phyloP scores from a whole-genome alignment of 768 basidiomycete genomes.

The Phylloporus rhodoxanthus region DNA sequence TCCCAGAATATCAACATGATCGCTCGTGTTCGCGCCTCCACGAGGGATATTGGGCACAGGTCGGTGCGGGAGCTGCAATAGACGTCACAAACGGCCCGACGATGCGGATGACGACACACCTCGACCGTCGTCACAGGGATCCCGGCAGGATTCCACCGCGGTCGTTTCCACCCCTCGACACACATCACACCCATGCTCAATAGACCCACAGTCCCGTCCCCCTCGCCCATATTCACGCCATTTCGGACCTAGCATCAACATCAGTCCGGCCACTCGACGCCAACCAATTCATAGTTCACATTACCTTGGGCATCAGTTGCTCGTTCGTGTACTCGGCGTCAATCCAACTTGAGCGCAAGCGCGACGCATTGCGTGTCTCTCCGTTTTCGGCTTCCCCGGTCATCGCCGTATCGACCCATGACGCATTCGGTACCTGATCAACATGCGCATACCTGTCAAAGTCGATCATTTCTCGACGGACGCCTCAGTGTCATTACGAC shows the following conservation, averaged over 20 bases:
- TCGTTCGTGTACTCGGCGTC: constrained; percentile 78
- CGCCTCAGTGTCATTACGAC: constrained; percentile 4
- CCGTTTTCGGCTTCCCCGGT: constrained; percentile 42
- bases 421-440: constrained; percentile 61
- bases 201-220: constrained; percentile 88
- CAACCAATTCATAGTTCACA: background rate
- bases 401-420: constrained; percentile 37
- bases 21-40: constrained; percentile 88
- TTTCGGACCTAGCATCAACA: constrained; percentile 48
- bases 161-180: constrained; percentile 87
- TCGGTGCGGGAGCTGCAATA: constrained; percentile 65
- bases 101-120: constrained; percentile 38
- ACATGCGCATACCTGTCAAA: constrained; percentile 62
- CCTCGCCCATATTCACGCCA: constrained; percentile 90
- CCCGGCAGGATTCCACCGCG: constrained; percentile 87
- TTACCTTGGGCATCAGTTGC: constrained; percentile 48
- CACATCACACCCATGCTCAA: constrained; percentile 94
- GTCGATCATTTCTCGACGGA: background rate
- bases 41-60: constrained; percentile 70
- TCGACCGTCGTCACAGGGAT: constrained; percentile 84
- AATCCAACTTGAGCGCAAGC: constrained; percentile 65
- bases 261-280: background rate
- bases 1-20: constrained; percentile 83
- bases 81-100: background rate
- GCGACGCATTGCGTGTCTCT: constrained; percentile 17